A percentile compares a stretch with the other conserved stretches of the same genome.
phyloP scores from a whole-genome alignment of 2,329 filamentous ascomycete genomes.

The Raffaelea deltoideospora region DNA sequence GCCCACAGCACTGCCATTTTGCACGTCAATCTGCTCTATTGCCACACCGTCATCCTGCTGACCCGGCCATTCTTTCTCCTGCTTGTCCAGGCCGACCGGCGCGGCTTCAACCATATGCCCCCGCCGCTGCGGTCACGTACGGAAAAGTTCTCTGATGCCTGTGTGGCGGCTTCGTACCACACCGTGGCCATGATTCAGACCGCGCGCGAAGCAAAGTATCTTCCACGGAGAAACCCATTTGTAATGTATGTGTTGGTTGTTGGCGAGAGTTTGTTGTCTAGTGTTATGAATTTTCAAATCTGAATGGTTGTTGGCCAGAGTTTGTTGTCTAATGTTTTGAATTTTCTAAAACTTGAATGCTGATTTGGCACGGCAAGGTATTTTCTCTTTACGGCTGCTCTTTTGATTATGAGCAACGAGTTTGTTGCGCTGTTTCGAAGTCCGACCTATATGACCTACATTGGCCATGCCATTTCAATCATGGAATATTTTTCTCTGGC shows the following conservation, averaged over 20 bases:
- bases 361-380: constrained; percentile 23
- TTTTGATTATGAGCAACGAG: constrained; percentile 41
- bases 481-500: constrained; percentile 30
- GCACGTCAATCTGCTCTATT: constrained; percentile 46
- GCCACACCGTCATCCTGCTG: constrained; percentile 46
- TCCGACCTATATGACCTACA: constrained; percentile 22
- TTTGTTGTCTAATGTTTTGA: too few species aligned
- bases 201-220: constrained; percentile 26
- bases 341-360: constrained; percentile 1
- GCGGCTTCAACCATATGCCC: constrained; percentile 11
- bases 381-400: constrained; percentile 37
- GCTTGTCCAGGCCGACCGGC: constrained; percentile 24
- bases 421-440: constrained; percentile 34
- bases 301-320: too few species aligned
- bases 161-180: constrained; percentile 33
- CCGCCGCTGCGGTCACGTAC: constrained; percentile 16
- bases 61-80: constrained; percentile 50
- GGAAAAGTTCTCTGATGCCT: constrained; percentile 30
- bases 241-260: constrained; percentile 32
- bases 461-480: constrained; percentile 28
- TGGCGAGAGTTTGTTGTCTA: too few species aligned
- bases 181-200: constrained; percentile 31
- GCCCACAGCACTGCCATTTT: constrained; percentile 42
- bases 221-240: constrained; percentile 39
- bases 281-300: constrained; percentile 4